phyloP scores from a whole-genome alignment of 441 rosid species.

The Erysimum cheiri region DNA sequence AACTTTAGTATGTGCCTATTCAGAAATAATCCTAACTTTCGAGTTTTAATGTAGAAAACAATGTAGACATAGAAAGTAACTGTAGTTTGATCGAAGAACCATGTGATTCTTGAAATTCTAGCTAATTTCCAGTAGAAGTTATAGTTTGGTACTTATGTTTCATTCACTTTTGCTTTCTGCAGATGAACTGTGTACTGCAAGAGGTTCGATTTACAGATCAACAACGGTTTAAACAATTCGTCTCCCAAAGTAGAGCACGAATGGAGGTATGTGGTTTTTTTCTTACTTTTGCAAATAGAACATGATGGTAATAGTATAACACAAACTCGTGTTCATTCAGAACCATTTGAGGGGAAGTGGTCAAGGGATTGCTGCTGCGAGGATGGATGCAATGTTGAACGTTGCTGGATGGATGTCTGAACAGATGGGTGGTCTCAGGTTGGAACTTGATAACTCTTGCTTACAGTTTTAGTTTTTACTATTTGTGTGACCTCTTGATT shows the following conservation, averaged over 20 bases:
- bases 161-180: conserved; percentile 23
- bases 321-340: conserved; percentile 46
- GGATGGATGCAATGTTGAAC: conserved; percentile 95
- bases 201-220: conserved; percentile 95
- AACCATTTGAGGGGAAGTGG: conserved; percentile 91
- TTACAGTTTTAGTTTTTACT: background rate
- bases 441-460: conserved; percentile 32
- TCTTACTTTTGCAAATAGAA: conserved; percentile 20
- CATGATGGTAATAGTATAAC: conserved; percentile 26
- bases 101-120: background rate
- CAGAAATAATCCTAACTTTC: background rate
- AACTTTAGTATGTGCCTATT: background rate
- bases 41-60: background rate
- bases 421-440: conserved; percentile 99
- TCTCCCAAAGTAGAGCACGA: conserved; percentile 90
- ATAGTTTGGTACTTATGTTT: conserved; percentile 17
- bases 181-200: conserved; percentile 85
- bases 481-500: background rate
- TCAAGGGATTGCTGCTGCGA: conserved; percentile 84
- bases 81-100: background rate
- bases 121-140: background rate
- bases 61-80: background rate
- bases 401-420: conserved; percentile 95
- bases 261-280: conserved; percentile 75
- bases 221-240: conserved; percentile 96